phyloP scores from a whole-genome alignment of 2,329 filamentous ascomycete species.

The Colletotrichum higginsianum region DNA sequence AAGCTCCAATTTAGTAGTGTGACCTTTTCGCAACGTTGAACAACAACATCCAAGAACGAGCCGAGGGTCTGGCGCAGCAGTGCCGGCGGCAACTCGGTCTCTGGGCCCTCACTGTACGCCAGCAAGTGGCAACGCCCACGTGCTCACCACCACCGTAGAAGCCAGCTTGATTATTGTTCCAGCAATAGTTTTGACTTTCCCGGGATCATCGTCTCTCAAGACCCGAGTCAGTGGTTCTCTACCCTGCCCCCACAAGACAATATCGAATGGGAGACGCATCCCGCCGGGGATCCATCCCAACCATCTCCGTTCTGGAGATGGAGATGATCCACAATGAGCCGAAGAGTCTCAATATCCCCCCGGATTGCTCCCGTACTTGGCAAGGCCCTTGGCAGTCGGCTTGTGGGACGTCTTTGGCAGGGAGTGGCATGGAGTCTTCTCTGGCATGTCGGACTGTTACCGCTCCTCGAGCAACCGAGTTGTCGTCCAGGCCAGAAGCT shows the following conservation, averaged over 20 bases:
- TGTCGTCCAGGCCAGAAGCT: not conserved
- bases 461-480: constrained; percentile 7
- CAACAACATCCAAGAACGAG: not conserved
- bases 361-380: constrained; percentile 23
- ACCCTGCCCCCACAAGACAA: constrained; percentile 7
- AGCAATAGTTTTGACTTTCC: constrained; percentile 13
- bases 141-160: not conserved
- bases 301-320: not conserved
- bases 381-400: constrained; percentile 25
- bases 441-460: constrained; percentile 21
- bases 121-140: constrained; percentile 23
- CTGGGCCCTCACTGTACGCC: not conserved
- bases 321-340: not conserved
- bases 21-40: too few relatives aligned
- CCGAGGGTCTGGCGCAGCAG: not conserved
- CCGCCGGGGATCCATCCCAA: not conserved
- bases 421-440: not conserved
- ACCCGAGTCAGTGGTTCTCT: constrained; percentile 24
- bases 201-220: not conserved
- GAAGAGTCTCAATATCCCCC: constrained; percentile 10
- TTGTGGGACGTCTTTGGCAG: constrained; percentile 2
- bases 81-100: not conserved
- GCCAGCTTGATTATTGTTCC: not conserved
- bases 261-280: constrained; percentile 12
- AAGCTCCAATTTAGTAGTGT: too few relatives aligned